Conservation (phyloP, 306 rosid species). For the Clitoria ternatea region DNA sequence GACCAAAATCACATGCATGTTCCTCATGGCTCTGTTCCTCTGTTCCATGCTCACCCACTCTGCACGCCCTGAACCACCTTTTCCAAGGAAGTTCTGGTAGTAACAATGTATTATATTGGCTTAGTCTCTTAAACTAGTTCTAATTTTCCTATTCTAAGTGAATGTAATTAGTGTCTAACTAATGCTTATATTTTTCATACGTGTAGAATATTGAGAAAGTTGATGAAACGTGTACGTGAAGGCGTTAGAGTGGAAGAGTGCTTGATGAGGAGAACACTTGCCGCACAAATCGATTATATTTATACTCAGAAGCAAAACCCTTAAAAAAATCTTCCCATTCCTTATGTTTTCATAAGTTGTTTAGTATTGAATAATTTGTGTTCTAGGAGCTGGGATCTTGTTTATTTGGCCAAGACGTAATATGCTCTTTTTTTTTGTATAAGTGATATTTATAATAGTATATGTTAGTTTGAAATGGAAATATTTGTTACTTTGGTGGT, state of each 20-base stretch:
- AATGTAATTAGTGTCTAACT: too few species aligned
- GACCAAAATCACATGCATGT: slow-evolving; percentile 27
- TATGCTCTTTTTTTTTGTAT: not conserved
- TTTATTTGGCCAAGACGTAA: not conserved
- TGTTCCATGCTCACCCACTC: slow-evolving; percentile 22
- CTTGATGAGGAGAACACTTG: slow-evolving; percentile 47
- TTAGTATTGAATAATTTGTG: too few species aligned
- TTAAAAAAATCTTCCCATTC: slow-evolving; percentile 14
- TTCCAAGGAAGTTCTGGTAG: not conserved
- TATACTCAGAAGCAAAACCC: slow-evolving; percentile 45
- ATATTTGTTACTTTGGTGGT: too few species aligned
- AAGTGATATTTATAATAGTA: too few species aligned
- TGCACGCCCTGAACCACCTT: slow-evolving; percentile 31
- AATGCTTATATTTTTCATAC: not conserved
- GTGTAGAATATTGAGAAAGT: slow-evolving; percentile 11
- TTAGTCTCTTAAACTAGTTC: too few species aligned
- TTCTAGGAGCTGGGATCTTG: too few species aligned
- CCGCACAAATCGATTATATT: slow-evolving; percentile 51
- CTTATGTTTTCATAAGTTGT: not conserved
- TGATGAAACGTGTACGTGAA: slow-evolving; percentile 34
- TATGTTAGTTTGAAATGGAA: too few species aligned
- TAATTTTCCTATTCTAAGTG: not conserved
- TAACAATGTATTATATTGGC: slow-evolving; percentile 8
- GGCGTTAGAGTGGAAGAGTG: slow-evolving; percentile 45
- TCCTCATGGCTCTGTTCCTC: slow-evolving; percentile 35